These are phyloP conservation scores for Cryptococcus sp. DNA, from an alignment of 1,284 basidiomycete species.

Conservation along the genomic window DNA sequence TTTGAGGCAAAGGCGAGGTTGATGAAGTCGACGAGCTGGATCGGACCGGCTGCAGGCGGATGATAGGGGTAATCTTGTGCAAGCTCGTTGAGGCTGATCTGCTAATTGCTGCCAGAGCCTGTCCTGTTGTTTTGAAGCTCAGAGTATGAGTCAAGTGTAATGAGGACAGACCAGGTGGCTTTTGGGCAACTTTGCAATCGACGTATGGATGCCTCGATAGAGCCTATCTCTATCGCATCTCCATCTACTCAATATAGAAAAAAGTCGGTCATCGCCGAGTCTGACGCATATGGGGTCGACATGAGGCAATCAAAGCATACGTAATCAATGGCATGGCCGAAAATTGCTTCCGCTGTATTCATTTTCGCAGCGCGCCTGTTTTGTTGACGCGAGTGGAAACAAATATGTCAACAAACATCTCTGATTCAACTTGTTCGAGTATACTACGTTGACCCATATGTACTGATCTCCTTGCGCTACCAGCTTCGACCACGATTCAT, in stretches of 20 bases:
- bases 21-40: not conserved
- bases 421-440: not conserved
- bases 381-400: slow-evolving; percentile 8
- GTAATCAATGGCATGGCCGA: not conserved
- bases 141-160: no score
- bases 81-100: not conserved
- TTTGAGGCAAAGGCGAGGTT: not conserved
- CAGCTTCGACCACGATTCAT: slow-evolving; percentile 1
- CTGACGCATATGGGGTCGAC: no score
- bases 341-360: not conserved
- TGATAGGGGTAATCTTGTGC: slow-evolving; percentile 1
- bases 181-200: no score
- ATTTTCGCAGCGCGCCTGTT: slow-evolving; percentile 9
- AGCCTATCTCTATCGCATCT: no score
- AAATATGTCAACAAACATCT: not conserved
- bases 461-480: no score
- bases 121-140: no score
- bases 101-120: no score
- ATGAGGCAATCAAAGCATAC: not conserved
- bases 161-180: no score
- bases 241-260: no score
- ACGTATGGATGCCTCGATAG: no score
- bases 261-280: no score
- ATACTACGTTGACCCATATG: not conserved
- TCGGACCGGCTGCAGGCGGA: not conserved